phyloP scores from a whole-genome alignment of 192 early-diverging fungal genomes.

The Oehlia diaphana region DNA sequence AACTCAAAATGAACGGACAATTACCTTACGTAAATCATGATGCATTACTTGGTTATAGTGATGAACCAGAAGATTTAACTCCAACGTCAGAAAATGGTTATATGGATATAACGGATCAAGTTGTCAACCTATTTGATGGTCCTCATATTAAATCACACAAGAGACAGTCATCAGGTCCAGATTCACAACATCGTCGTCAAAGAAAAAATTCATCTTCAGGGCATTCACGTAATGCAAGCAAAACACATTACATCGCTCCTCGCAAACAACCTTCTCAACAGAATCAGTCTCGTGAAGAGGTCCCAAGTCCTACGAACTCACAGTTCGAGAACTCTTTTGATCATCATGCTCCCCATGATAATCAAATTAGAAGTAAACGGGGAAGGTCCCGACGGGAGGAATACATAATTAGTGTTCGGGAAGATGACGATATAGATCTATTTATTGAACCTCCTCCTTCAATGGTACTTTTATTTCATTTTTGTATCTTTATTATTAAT shows the following conservation, averaged over 20 bases:
- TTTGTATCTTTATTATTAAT: not conserved
- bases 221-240: not conserved
- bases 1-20: slow-evolving; percentile 22
- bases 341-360: too few species aligned
- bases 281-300: not conserved
- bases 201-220: not conserved
- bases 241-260: not conserved
- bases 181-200: not conserved
- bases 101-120: slow-evolving; percentile 22
- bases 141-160: not conserved
- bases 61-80: not conserved
- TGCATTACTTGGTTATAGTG: slow-evolving; percentile 3
- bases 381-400: slow-evolving; percentile 20
- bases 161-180: not conserved
- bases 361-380: not conserved
- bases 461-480: not conserved
- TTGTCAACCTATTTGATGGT: slow-evolving; percentile 10
- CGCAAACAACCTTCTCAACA: not conserved
- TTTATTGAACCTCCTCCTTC: not conserved
- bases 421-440: not conserved
- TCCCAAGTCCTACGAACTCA: not conserved
- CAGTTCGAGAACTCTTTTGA: not conserved
- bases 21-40: slow-evolving; percentile 12
- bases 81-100: slow-evolving; percentile 8
- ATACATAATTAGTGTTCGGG: slow-evolving; percentile 11